Percentiles rank a stretch among this genome's conserved stretches.
Conservation (phyloP, 495 filamentous ascomycete species). For the Stereocaulon alpinum region DNA sequence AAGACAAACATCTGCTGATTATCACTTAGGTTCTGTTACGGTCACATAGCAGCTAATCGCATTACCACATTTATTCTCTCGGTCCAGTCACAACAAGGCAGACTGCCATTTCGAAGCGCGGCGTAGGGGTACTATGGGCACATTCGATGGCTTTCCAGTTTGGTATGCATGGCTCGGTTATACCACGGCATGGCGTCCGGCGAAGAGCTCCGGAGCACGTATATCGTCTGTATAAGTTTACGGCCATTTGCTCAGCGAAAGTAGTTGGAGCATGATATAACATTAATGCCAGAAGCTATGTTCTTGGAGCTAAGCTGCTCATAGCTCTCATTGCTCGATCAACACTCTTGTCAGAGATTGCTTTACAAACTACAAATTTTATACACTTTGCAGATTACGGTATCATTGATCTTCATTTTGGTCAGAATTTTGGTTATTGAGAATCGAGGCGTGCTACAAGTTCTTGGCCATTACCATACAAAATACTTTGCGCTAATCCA, state of each 20-base stretch:
- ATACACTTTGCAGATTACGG: background rate
- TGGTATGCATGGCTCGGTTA: background rate
- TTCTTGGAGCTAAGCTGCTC: background rate
- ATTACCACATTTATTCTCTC: background rate
- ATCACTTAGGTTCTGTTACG: constrained; percentile 33
- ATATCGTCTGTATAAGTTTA: background rate
- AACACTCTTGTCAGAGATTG: too few relatives aligned
- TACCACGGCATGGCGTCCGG: background rate
- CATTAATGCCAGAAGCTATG: background rate
- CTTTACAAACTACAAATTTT: background rate
- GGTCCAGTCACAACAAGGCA: background rate
- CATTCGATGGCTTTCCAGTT: background rate
- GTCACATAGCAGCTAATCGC: constrained; percentile 37
- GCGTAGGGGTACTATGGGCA: constrained; percentile 1
- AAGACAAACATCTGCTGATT: constrained; percentile 27
- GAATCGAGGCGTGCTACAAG: background rate
- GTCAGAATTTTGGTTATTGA: too few relatives aligned
- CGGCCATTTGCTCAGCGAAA: background rate
- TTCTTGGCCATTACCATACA: too few relatives aligned
- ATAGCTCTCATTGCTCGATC: background rate
- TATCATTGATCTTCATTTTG: too few relatives aligned
- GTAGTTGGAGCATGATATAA: background rate
- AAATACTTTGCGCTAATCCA: background rate
- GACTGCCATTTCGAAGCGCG: constrained; percentile 2
- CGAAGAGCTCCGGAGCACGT: background rate